These are phyloP conservation scores for Botrytis deweyae DNA, from an alignment of 2,329 filamentous ascomycete genomes.

Conservation along the genomic window DNA sequence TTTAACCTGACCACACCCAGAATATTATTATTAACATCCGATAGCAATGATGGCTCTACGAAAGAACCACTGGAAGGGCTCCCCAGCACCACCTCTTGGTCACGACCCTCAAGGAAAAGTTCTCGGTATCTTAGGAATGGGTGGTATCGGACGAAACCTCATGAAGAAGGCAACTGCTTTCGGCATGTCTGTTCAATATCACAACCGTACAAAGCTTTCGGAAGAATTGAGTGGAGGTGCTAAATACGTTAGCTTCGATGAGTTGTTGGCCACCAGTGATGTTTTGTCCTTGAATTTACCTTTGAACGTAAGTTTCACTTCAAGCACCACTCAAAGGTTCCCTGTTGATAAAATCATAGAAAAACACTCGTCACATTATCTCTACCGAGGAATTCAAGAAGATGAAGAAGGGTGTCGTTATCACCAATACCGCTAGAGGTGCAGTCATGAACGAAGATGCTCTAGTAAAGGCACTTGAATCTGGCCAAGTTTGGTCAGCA, in stretches of 20 bases:
- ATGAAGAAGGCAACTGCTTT: slow-evolving; percentile 73
- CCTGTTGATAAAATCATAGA: slow-evolving; percentile 37
- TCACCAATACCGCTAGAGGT: slow-evolving; percentile 81
- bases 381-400: slow-evolving; percentile 66
- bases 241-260: slow-evolving; percentile 71
- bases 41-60: slow-evolving; percentile 62
- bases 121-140: slow-evolving; percentile 82
- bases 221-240: slow-evolving; percentile 56
- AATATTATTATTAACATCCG: background rate
- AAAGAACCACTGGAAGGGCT: slow-evolving; percentile 65
- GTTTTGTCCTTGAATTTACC: slow-evolving; percentile 79
- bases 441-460: slow-evolving; percentile 81
- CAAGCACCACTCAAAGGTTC: background rate
- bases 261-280: slow-evolving; percentile 67
- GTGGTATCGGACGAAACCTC: slow-evolving; percentile 77
- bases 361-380: slow-evolving; percentile 72
- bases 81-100: slow-evolving; percentile 57
- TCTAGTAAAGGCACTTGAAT: slow-evolving; percentile 69
- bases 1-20: too few species aligned
- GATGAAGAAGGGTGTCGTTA: slow-evolving; percentile 76
- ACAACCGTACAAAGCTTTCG: slow-evolving; percentile 65
- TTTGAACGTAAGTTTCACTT: slow-evolving; percentile 64
- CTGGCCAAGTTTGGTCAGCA: slow-evolving; percentile 66
- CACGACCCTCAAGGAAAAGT: slow-evolving; percentile 78
- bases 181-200: slow-evolving; percentile 72